These are phyloP conservation scores for Fusarium sororula DNA, from an alignment of 2,329 filamentous ascomycete genomes.

Conservation along the genomic window DNA sequence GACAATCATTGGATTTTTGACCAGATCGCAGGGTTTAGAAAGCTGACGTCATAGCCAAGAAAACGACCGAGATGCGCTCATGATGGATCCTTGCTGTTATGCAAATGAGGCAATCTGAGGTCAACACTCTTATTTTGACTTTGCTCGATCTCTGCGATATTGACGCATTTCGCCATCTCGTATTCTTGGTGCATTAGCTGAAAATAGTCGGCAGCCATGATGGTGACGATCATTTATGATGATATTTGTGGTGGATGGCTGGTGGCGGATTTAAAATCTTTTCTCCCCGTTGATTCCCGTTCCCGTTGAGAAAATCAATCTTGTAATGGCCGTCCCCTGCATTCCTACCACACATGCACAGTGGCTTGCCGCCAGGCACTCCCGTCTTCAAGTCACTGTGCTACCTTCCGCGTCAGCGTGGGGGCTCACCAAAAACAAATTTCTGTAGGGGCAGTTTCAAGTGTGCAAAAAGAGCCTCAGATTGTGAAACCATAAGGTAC, in stretches of 20 bases:
- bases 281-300: constrained; percentile 2
- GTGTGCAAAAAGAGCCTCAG: constrained; percentile 20
- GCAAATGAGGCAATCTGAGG: constrained; percentile 15
- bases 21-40: constrained; percentile 5
- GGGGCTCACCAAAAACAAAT: constrained; percentile 2
- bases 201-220: neutral
- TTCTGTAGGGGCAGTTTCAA: constrained; percentile 5
- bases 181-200: constrained; percentile 3
- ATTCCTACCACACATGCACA: constrained; percentile 25
- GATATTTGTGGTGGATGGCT: neutral
- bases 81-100: constrained; percentile 3
- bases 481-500: constrained; percentile 25
- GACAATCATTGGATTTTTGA: neutral
- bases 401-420: constrained; percentile 17
- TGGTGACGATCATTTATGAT: constrained; percentile 4
- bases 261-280: constrained; percentile 6
- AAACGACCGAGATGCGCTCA: constrained; percentile 16
- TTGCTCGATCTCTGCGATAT: constrained; percentile 5
- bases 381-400: constrained; percentile 9
- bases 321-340: constrained; percentile 24
- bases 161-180: constrained; percentile 13
- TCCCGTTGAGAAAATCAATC: constrained; percentile 3
- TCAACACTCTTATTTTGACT: neutral
- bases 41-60: constrained; percentile 37
- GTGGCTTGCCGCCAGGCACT: constrained; percentile 32